Conservation (phyloP, 2,329 filamentous ascomycete species). For the Diaporthe eres region DNA sequence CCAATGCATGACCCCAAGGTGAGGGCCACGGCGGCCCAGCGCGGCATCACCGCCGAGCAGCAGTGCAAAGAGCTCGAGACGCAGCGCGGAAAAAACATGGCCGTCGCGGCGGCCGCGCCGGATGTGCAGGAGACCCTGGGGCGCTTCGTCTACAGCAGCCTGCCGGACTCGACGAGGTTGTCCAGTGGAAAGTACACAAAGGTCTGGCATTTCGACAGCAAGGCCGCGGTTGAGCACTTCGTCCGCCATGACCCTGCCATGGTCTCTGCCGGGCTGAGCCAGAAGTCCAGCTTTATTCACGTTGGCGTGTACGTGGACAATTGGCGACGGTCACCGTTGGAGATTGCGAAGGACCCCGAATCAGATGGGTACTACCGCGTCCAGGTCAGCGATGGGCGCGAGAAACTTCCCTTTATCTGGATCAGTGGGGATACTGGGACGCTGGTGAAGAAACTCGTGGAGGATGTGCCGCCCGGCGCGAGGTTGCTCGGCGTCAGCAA, state of each 20-base stretch:
- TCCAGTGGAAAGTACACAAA: not conserved
- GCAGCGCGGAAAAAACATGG: constrained; percentile 10
- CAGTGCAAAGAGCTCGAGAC: not conserved
- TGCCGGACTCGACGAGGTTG: not conserved
- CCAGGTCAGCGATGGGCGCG: not conserved
- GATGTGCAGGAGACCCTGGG: not conserved
- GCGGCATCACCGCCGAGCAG: not conserved
- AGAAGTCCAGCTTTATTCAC: constrained; percentile 2
- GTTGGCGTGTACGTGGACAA: not conserved
- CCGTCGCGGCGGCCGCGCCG: constrained; percentile 2
- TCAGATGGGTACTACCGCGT: constrained; percentile 1
- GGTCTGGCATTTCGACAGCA: constrained; percentile 9
- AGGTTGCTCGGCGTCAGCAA: not conserved
- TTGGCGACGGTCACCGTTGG: not conserved
- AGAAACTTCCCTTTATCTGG: not conserved
- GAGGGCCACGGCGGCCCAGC: not conserved
- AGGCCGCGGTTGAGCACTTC: constrained; percentile 1
- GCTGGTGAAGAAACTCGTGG: constrained; percentile 8
- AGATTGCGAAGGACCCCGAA: not conserved
- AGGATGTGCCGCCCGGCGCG: not conserved
- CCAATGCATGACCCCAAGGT: not conserved
- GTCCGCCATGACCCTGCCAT: not conserved
- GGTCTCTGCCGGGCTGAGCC: not conserved
- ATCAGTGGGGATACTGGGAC: not conserved
- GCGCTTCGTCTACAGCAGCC: constrained; percentile 18